phyloP scores from a whole-genome alignment of 805 yeast genomes.

The Lipomyces sp. region DNA sequence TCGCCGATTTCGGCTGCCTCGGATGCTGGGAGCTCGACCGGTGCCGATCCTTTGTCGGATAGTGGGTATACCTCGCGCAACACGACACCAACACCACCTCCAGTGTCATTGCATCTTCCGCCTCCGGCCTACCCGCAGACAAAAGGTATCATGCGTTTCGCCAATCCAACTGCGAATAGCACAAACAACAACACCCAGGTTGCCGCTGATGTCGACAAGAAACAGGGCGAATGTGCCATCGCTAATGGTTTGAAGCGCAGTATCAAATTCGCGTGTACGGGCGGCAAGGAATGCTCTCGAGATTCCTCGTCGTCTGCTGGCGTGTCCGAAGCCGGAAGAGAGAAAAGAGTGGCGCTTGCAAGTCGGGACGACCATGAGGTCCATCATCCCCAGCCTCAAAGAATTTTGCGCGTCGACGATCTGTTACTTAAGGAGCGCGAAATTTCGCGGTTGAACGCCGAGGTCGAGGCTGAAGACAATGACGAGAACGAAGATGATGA shows the following conservation, averaged over 20 bases:
- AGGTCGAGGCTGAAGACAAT: slow-evolving; percentile 31
- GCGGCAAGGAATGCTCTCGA: slow-evolving; percentile 9
- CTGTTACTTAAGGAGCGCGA: slow-evolving; percentile 32
- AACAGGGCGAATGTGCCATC: neutral
- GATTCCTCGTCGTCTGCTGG: slow-evolving; percentile 9
- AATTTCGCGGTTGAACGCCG: slow-evolving; percentile 22
- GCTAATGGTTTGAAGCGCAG: slow-evolving; percentile 18
- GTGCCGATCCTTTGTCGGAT: slow-evolving; percentile 25
- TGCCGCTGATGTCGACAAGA: neutral
- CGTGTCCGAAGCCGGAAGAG: neutral
- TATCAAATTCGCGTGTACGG: slow-evolving; percentile 28
- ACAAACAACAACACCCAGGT: neutral
- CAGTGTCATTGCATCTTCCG: neutral
- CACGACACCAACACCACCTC: slow-evolving; percentile 36
- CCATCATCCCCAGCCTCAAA: slow-evolving; percentile 33
- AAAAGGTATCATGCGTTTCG: slow-evolving; percentile 13
- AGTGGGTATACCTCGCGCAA: slow-evolving; percentile 29
- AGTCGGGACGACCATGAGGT: slow-evolving; percentile 5
- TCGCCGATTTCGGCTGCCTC: slow-evolving; percentile 25
- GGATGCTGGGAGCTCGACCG: slow-evolving; percentile 18
- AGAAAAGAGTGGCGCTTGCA: neutral
- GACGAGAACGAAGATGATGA: slow-evolving; percentile 26
- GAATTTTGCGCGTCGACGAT: slow-evolving; percentile 33
- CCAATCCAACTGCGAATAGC: neutral
- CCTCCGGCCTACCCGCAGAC: neutral